Percentiles rank a stretch among this genome's conserved stretches.
phyloP scores from a whole-genome alignment of 257 asterid species.

The Solanum sejunctum region DNA sequence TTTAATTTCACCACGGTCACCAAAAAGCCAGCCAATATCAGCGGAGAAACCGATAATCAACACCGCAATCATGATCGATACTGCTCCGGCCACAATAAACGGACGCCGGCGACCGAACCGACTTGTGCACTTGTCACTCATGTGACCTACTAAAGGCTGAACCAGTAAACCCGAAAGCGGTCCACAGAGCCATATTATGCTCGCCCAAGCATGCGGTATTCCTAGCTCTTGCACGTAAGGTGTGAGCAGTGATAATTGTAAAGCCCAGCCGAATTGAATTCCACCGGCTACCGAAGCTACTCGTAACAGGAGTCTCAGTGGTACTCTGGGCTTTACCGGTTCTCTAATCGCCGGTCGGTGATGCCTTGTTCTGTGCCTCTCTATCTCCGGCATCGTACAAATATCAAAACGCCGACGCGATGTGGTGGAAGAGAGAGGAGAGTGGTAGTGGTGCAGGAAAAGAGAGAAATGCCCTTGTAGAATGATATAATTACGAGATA shows the following conservation, averaged over 20 bases:
- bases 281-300: constrained; percentile 82
- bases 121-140: constrained; percentile 64
- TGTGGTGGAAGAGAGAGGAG: not conserved
- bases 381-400: constrained; percentile 13
- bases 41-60: constrained; percentile 57
- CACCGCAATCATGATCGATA: constrained; percentile 53
- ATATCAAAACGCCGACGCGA: not conserved
- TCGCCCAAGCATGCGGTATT: constrained; percentile 79
- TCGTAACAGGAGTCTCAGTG: constrained; percentile 47
- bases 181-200: constrained; percentile 86
- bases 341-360: constrained; percentile 8
- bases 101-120: constrained; percentile 80
- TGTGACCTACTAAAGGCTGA: constrained; percentile 69
- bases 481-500: not conserved
- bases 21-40: constrained; percentile 62
- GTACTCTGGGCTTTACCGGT: constrained; percentile 18
- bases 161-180: constrained; percentile 80
- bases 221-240: constrained; percentile 91
- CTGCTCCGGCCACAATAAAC: constrained; percentile 57
- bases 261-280: constrained; percentile 97
- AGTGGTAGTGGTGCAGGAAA: not conserved
- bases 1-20: constrained; percentile 42
- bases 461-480: not conserved
- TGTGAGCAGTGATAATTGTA: constrained; percentile 58
- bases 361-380: constrained; percentile 6